These are phyloP conservation scores for Acer saccharum DNA, from an alignment of 345 rosid genomes.

Conservation along the genomic window DNA sequence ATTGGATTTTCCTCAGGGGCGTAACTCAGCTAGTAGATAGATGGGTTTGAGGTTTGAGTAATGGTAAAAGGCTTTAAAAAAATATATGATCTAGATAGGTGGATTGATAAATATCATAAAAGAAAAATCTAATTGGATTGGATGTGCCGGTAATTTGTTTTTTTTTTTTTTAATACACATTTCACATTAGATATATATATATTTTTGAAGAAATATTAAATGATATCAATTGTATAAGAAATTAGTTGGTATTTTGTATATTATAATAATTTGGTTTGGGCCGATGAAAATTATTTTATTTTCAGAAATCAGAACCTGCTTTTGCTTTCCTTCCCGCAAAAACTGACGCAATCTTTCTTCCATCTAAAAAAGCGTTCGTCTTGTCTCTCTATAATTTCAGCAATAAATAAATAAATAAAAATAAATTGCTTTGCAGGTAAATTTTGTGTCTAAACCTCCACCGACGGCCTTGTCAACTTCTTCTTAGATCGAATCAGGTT, in stretches of 20 bases:
- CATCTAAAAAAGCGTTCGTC: neutral
- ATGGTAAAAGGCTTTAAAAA: no score
- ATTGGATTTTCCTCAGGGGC: no score
- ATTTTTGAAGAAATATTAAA: neutral
- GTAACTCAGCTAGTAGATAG: no score
- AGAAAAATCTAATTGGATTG: no score
- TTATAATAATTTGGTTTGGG: neutral
- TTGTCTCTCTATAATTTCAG: constrained; percentile 15
- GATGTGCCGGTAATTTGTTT: no score
- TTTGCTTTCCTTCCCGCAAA: constrained; percentile 42
- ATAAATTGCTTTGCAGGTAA: neutral
- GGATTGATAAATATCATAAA: no score
- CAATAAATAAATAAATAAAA: neutral
- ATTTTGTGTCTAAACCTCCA: constrained; percentile 7
- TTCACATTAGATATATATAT: no score
- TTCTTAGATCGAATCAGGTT: constrained; percentile 41
- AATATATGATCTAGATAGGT: no score
- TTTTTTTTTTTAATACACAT: no score
- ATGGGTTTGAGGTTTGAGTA: no score
- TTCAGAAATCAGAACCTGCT: neutral
- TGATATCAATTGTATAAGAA: neutral
- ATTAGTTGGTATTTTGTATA: neutral
- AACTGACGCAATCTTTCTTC: constrained; percentile 19
- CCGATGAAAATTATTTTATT: neutral
- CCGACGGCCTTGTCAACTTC: constrained; percentile 20